Conservation (phyloP, 768 basidiomycete genomes). For the Kwoniella shandongensis region DNA sequence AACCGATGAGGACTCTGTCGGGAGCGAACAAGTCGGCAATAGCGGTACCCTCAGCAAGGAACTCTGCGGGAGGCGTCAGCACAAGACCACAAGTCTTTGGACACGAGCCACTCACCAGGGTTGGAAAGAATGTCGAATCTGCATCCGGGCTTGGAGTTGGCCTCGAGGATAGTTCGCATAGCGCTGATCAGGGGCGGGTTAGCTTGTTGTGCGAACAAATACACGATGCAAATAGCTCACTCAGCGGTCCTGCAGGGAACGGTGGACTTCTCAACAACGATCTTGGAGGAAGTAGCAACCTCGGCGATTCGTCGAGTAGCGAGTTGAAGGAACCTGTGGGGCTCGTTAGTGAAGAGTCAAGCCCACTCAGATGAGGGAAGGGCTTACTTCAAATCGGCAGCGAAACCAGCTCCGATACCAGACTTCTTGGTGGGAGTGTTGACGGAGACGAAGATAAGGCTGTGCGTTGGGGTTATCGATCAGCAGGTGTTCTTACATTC, state of each 20-base stretch:
- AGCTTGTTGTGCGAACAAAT: not conserved
- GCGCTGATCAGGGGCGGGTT: slow-evolving; percentile 55
- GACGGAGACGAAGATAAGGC: slow-evolving; percentile 93
- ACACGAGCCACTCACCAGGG: slow-evolving; percentile 61
- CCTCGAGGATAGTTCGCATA: slow-evolving; percentile 98
- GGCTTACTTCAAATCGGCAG: slow-evolving; percentile 94
- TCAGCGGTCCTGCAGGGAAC: slow-evolving; percentile 98
- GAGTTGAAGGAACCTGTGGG: slow-evolving; percentile 83
- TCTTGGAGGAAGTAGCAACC: slow-evolving; percentile 86
- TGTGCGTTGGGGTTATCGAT: slow-evolving; percentile 2
- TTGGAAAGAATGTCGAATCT: slow-evolving; percentile 98
- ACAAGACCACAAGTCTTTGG: too few relatives aligned
- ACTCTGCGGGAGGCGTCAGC: slow-evolving; percentile 70
- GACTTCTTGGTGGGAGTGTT: slow-evolving; percentile 99
- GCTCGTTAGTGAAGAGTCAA: slow-evolving; percentile 5
- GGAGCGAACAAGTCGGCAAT: slow-evolving; percentile 82
- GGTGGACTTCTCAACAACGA: slow-evolving; percentile 98
- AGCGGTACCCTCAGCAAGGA: slow-evolving; percentile 97
- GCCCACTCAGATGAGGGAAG: slow-evolving; percentile 10
- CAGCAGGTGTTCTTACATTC: not conserved
- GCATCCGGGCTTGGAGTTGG: slow-evolving; percentile 88
- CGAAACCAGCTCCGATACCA: slow-evolving; percentile 95
- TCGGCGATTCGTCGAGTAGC: slow-evolving; percentile 95
- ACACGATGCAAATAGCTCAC: slow-evolving; percentile 31
- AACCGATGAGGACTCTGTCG: slow-evolving; percentile 96